These are phyloP conservation scores for Kockovaella imperatae DNA, from an alignment of 768 basidiomycete genomes.

Conservation along the genomic window DNA sequence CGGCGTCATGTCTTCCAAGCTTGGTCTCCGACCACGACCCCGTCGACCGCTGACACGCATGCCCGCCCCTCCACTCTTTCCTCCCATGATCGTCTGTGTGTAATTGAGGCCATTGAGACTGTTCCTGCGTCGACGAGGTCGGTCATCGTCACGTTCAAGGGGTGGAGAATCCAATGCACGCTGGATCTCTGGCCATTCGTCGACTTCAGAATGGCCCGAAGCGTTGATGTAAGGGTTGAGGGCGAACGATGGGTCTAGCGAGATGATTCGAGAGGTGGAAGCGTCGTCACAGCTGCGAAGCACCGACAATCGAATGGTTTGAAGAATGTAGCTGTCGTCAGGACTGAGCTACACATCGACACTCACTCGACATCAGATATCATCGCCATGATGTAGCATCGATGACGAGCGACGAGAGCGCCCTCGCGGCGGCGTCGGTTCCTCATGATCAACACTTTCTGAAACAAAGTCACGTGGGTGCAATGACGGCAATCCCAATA, in stretches of 20 bases:
- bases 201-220: conserved; percentile 66
- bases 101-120: conserved; percentile 59
- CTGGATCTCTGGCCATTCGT: conserved; percentile 77
- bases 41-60: conserved; percentile 59
- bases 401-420: too few relatives aligned
- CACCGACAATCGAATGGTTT: conserved; percentile 74
- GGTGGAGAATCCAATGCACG: conserved; percentile 50
- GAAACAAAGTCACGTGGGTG: too few relatives aligned
- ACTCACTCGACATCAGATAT: conserved; percentile 42
- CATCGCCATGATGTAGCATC: conserved; percentile 41
- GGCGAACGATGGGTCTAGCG: conserved; percentile 63
- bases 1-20: neutral
- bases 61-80: conserved; percentile 62
- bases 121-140: conserved; percentile 35
- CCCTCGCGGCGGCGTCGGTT: too few relatives aligned
- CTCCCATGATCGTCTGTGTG: conserved; percentile 81
- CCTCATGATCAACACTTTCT: too few relatives aligned
- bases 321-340: conserved; percentile 60
- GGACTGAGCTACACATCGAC: neutral
- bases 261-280: conserved; percentile 71
- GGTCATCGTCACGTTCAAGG: conserved; percentile 50
- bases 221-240: conserved; percentile 77
- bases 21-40: too few relatives aligned
- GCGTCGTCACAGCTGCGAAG: conserved; percentile 83
- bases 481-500: too few relatives aligned